A percentile compares a stretch with the other conserved stretches of the same genome.
Evolutionary conservation across 345 rosid genomes (phyloP).

Genomic region (Camelina sativa): DNA sequence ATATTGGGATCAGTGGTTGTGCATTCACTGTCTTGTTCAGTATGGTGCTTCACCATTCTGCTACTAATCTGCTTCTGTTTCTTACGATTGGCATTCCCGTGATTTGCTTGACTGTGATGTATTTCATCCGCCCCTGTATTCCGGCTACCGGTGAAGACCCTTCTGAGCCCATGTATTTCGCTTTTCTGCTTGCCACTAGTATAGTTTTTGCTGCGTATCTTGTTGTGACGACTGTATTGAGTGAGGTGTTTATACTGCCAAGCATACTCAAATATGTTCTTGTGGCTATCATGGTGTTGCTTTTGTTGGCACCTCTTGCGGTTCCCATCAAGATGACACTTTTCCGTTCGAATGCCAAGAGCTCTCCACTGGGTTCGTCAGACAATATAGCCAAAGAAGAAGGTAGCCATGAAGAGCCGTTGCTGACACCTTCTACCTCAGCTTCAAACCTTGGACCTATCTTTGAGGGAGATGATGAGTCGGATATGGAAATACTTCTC

Average conservation of each 20-base stretch:
- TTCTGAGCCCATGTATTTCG: constrained; percentile 73
- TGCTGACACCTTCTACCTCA: constrained; percentile 73
- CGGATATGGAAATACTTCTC: constrained; percentile 66
- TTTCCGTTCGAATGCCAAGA: constrained; percentile 60
- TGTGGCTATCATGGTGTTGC: constrained; percentile 61
- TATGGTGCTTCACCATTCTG: constrained; percentile 59
- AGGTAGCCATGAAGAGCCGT: constrained; percentile 54
- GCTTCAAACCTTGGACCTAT: constrained; percentile 68
- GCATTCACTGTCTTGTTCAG: constrained; percentile 77
- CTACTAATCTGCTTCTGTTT: constrained; percentile 64
- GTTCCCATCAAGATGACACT: constrained; percentile 95
- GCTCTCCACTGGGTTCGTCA: constrained; percentile 58
- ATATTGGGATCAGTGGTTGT: constrained; percentile 79
- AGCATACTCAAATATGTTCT: constrained; percentile 52
- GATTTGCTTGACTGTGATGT: constrained; percentile 68
- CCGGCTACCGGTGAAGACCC: constrained; percentile 93
- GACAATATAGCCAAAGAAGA: constrained; percentile 57
- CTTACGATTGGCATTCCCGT: constrained; percentile 79
- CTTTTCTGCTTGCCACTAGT: constrained; percentile 69
- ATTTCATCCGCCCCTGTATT: constrained; percentile 75
- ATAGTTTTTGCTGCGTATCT: constrained; percentile 74
- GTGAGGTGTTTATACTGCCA: constrained; percentile 51
- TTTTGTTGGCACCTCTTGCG: constrained; percentile 79
- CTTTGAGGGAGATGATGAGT: constrained; percentile 53
- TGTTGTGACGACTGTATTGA: constrained; percentile 55